Percentiles rank a stretch among this genome's conserved stretches.
Evolutionary conservation across 306 rosid species (phyloP).

Genomic region (Arachis hypogaea): DNA sequence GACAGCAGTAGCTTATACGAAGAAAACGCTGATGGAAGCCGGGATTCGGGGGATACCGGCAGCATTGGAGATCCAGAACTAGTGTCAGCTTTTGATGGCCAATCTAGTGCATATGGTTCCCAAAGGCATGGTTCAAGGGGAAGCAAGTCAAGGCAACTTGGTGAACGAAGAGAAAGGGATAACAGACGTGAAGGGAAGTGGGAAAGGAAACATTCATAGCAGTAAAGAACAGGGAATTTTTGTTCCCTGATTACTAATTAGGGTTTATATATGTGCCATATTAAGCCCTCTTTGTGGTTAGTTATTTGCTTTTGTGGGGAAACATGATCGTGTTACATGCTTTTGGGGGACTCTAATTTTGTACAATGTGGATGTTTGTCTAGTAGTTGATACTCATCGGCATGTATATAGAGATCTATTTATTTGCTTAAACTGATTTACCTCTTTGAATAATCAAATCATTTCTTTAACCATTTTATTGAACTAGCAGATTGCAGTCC

Average conservation of each 20-base stretch:
- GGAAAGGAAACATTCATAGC: constrained; percentile 87
- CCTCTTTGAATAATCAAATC: not conserved
- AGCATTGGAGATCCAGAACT: constrained; percentile 88
- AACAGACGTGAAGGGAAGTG: constrained; percentile 90
- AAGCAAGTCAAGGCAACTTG: constrained; percentile 76
- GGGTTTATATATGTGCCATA: not conserved
- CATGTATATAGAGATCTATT: not conserved
- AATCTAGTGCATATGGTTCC: constrained; percentile 69
- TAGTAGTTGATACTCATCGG: constrained; percentile 7
- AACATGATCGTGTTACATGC: not conserved
- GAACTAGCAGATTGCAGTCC: constrained; percentile 89
- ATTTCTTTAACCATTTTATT: not conserved
- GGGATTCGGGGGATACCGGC: constrained; percentile 82
- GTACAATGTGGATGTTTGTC: constrained; percentile 23
- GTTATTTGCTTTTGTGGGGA: not conserved
- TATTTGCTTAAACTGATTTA: not conserved
- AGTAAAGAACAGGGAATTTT: not conserved
- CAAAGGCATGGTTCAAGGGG: constrained; percentile 87
- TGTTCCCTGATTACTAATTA: constrained; percentile 5
- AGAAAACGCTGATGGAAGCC: constrained; percentile 90
- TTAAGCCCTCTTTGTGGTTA: no score
- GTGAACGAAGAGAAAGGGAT: constrained; percentile 84
- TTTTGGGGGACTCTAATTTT: constrained; percentile 23
- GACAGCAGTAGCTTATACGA: constrained; percentile 76
- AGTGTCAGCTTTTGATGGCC: constrained; percentile 79